These are phyloP conservation scores for Avicennia marina DNA, from an alignment of 257 asterid genomes.

Conservation along the genomic window DNA sequence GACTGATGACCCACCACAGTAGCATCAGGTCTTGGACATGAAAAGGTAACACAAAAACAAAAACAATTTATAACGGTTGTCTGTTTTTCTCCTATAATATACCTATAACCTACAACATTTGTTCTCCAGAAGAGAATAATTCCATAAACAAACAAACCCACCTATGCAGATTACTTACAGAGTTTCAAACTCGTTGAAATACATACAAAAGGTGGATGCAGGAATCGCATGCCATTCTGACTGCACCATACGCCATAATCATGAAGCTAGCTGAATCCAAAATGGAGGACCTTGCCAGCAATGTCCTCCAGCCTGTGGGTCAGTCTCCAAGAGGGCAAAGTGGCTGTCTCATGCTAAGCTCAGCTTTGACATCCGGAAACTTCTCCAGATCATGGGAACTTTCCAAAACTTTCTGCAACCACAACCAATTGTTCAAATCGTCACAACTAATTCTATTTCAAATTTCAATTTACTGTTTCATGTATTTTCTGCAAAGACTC, in stretches of 20 bases:
- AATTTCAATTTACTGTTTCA: too few species aligned
- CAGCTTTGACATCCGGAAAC: slow-evolving; percentile 66
- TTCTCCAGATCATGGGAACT: slow-evolving; percentile 60
- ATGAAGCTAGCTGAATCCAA: too few species aligned
- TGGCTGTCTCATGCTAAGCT: slow-evolving; percentile 94
- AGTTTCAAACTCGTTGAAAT: background rate
- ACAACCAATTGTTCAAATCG: too few species aligned
- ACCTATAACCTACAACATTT: background rate
- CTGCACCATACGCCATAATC: background rate
- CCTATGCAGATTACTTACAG: background rate
- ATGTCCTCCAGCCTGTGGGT: background rate
- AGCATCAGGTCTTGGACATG: background rate
- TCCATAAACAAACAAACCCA: too few species aligned
- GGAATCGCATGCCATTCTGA: background rate
- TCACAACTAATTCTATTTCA: too few species aligned
- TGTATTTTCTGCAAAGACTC: too few species aligned
- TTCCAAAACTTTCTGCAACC: slow-evolving; percentile 69
- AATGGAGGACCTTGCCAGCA: too few species aligned
- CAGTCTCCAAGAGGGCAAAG: slow-evolving; percentile 76
- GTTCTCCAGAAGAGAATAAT: background rate
- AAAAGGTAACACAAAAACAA: background rate
- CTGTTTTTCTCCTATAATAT: background rate
- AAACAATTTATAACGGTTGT: background rate
- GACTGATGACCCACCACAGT: background rate
- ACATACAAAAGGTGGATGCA: background rate